Evolutionary conservation across 192 early-diverging fungal species (phyloP), one percentile per base, ranked within the genome.

Genomic region (Coemansia sp.): DNA sequence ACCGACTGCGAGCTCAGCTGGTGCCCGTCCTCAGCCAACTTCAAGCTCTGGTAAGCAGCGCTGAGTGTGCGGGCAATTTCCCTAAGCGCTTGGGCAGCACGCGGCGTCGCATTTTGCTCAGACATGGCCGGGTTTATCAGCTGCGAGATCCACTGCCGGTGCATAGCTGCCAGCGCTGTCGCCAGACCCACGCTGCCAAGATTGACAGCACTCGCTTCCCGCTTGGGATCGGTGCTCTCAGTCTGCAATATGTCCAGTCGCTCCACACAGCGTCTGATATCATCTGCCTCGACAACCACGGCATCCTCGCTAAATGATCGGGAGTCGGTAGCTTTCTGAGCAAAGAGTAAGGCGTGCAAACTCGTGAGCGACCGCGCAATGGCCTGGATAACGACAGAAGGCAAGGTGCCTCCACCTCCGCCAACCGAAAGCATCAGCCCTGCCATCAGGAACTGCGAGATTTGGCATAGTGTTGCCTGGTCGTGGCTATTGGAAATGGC

Each of bases 231-330:
- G 6, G 26, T 7, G 42, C 45, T 46, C 9, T 4, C 33, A 31
- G 65, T 13, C 8, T 62, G 72, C 37, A 76, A 50, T 20, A 76
- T 35, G 10, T 61, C 53, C 65, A 76, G 48, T 4, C 74, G 67
- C 64, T 76, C 74, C 6, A 76, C 33, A 23, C 68, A 69, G 51
- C 74, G 67, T n/a, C 74, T 63, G 37, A 76, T 46, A 21, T 76
- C 74, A 43, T 70, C 74, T 0, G 74, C 67, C 46, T 70, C 74
- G 1, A 72, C 53, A 16, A 53, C 61, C 11, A 63, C 53, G 3
- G 57, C 28, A 14, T 66, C 69, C 16, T 62, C 74, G 61, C 63
- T 66, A 34, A 62, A 70, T 40, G 68, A 59, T n/a, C 33, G 34
- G 3, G 61, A n/a, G n/a, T 37, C 48, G 0, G 46, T 23, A 3